Evolutionary conservation across 148 eudicot genomes (phyloP).

Genomic region (Tetragonia tetragonoides): DNA sequence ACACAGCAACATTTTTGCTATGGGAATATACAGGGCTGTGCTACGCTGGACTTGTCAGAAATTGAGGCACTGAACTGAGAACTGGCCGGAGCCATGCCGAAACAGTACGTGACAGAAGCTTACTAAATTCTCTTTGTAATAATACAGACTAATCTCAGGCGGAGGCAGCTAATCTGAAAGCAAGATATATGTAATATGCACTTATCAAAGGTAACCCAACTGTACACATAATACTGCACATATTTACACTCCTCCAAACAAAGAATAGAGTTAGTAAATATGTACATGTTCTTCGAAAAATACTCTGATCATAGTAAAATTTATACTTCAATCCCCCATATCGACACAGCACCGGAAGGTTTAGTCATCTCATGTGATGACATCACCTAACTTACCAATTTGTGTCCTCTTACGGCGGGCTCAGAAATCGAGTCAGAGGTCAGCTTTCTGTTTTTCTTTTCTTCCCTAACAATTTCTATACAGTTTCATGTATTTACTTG

Average conservation of each 20-base stretch:
- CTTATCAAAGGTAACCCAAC: neutral
- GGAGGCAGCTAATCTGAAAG: neutral
- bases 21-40: too few species aligned
- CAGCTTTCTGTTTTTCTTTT: slow-evolving; percentile 9
- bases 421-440: slow-evolving; percentile 23
- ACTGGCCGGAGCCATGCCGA: too few species aligned
- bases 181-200: neutral
- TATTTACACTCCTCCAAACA: slow-evolving; percentile 21
- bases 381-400: neutral
- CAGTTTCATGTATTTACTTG: slow-evolving; percentile 39
- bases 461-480: slow-evolving; percentile 22
- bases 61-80: too few species aligned
- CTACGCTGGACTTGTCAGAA: too few species aligned
- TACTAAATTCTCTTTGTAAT: too few species aligned
- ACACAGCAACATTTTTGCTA: too few species aligned
- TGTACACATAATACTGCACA: slow-evolving; percentile 13
- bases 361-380: neutral
- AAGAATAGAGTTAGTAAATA: slow-evolving; percentile 27
- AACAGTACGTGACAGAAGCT: too few species aligned
- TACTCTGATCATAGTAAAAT: slow-evolving; percentile 4
- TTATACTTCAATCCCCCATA: neutral
- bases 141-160: too few species aligned
- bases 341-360: neutral
- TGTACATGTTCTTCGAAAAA: slow-evolving; percentile 21
- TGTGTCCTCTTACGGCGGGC: slow-evolving; percentile 2